Percentiles rank a stretch among this genome's conserved stretches.
phyloP scores from a whole-genome alignment of 805 yeast genomes.

The Ogataea corticis region DNA sequence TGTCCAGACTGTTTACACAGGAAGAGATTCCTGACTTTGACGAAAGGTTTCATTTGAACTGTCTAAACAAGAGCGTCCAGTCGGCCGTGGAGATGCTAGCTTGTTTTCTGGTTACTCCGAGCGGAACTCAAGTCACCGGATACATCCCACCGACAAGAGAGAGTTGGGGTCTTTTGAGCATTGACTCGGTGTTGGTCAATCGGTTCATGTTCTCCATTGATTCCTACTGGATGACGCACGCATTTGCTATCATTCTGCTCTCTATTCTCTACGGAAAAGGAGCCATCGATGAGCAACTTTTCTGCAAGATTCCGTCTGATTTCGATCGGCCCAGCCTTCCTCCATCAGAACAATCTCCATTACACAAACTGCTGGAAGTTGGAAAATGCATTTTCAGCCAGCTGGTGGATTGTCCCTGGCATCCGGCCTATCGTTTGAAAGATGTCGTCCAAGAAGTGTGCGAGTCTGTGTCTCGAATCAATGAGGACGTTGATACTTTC shows the following conservation, averaged over 20 bases:
- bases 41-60: constrained; percentile 13
- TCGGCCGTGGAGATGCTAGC: constrained; percentile 20
- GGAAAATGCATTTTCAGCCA: constrained; percentile 14
- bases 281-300: constrained; percentile 19
- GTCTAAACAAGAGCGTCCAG: constrained; percentile 18
- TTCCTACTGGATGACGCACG: constrained; percentile 25
- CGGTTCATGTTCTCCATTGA: constrained; percentile 16
- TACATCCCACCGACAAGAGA: constrained; percentile 14
- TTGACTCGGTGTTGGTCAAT: constrained; percentile 3
- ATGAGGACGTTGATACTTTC: constrained; percentile 12
- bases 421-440: constrained; percentile 17
- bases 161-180: constrained; percentile 11
- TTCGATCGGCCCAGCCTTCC: constrained; percentile 13
- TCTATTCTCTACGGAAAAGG: constrained; percentile 19
- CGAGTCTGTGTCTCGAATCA: constrained; percentile 14
- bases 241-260: constrained; percentile 18
- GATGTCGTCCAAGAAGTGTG: constrained; percentile 15
- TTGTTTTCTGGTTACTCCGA: constrained; percentile 13
- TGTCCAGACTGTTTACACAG: constrained; percentile 11
- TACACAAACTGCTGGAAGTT: constrained; percentile 16
- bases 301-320: constrained; percentile 15
- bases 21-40: constrained; percentile 7
- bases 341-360: constrained; percentile 18
- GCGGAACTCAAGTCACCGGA: constrained; percentile 10
- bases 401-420: constrained; percentile 15